Evolutionary conservation across 2,329 filamentous ascomycete genomes (phyloP), one percentile per base, ranked within the genome.

Genomic region (Talaromyces sp.): DNA sequence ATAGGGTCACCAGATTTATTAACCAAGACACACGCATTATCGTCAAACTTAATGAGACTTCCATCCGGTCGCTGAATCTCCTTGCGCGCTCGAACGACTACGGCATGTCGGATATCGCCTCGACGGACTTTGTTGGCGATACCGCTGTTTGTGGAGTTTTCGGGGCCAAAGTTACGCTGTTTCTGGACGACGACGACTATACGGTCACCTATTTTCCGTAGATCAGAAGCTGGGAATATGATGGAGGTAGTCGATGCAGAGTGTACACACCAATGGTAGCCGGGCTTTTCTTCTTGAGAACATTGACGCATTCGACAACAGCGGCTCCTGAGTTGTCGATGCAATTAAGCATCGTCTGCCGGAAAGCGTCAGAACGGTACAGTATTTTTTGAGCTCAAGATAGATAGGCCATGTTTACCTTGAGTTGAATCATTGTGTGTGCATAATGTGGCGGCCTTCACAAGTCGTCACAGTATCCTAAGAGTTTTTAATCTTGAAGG

Each of bases 301-400:
- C 90, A 77, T 94, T 90, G 78, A 90, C 91, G 82, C 95, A 99
- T 83, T 99, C 95, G 81, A 98, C 95, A 71, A 99, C 85, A 73
- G 95, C 93, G 72, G 95, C 95, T 77, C 95, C 95, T 70, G 95
- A 98, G 85, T 97, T 99, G 89, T 99, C 95, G 87, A 99, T 98
- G 89, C 95, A 98, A 82, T 95, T 97, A 74, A 99, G 87, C 87
- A 99, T 92, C 77, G 93, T 91, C 95, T 97, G 71, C 27, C 19
- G 13, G 6, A 3, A 19, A 54, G 1, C 14, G 47, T 68, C n/a
- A 69, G 50, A 39, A 37, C 3, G 27, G 45, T 13, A 16, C 3
- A 13, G 39, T 56, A 6, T 3, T 8, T 13, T 24, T 27, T 4
- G 54, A 31, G 47, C 1, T 24, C 37, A 57, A 1, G 64, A 16